These are phyloP conservation scores for Neostapfia colusana DNA, from an alignment of 176 grass and related monocot species.

Conservation along the genomic window DNA sequence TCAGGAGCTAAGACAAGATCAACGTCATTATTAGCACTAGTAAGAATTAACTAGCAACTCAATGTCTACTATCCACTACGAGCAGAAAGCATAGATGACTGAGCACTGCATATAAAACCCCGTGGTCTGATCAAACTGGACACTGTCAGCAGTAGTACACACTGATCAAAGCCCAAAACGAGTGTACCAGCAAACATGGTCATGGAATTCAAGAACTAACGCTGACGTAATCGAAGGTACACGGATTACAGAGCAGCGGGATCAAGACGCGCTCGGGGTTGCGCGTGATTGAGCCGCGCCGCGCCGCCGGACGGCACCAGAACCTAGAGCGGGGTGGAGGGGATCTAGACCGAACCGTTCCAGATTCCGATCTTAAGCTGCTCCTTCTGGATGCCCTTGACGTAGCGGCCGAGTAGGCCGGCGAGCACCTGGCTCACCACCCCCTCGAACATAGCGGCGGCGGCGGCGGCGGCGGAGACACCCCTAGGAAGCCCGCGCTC, in stretches of 20 bases:
- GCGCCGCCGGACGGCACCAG: not conserved
- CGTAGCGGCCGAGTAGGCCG: constrained; percentile 85
- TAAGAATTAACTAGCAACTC: not conserved
- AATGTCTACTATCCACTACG: not conserved
- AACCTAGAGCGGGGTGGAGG: not conserved
- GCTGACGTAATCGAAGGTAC: not conserved
- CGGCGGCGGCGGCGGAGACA: not conserved
- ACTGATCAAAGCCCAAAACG: too few species aligned
- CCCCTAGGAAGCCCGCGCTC: constrained; percentile 36
- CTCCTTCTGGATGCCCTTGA: constrained; percentile 94
- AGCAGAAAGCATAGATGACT: constrained; percentile 1
- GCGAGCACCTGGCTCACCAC: constrained; percentile 93
- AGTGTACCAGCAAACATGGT: too few species aligned
- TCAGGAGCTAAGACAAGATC: not conserved
- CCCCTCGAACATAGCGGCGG: constrained; percentile 83
- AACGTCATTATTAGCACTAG: not conserved
- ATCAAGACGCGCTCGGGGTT: not conserved
- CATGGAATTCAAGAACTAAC: constrained; percentile 3
- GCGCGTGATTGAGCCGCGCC: constrained; percentile 14
- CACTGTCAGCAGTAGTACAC: not conserved
- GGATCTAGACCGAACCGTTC: constrained; percentile 61
- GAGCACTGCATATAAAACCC: not conserved
- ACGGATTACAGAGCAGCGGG: not conserved
- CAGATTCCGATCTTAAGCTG: constrained; percentile 97
- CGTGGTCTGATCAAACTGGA: constrained; percentile 8